Evolutionary conservation across 768 basidiomycete species (phyloP), one percentile per base, ranked within the genome.

Genomic region (Naganishia friedmannii): DNA sequence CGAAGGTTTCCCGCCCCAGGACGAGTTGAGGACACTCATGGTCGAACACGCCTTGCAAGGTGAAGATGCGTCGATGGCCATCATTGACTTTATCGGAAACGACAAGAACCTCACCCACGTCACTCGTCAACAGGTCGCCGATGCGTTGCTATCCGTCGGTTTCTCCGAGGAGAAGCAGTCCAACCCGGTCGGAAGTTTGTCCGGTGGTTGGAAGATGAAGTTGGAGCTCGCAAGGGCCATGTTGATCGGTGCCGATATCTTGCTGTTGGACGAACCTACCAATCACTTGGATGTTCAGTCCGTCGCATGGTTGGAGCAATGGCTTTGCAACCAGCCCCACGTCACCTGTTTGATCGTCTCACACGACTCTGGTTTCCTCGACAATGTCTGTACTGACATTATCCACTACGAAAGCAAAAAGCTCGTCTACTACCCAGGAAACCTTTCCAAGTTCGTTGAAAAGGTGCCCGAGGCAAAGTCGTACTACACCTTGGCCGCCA

Each of bases 121-220:
- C 55, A 82, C 87, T n/a, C 85, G 87, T 54, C 83, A 86, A 46
- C 88, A 89, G 82, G 90, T 97, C 76, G 85, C 87, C 68, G 86
- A 86, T 28, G 91, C 93, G 79, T 86, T 98, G 7, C 73, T 85
- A 13, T 92, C 90, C 76, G 93, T 97, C 65, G 95, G 95, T 63
- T 97, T 98, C 79, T 90, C 93, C 77, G 91, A 90, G 74, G 85
- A 84, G 56, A 86, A 91, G 70, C 94, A 97, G 83, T 83, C 86
- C 48, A 91, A 95, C 75, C 83, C 86, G 65, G 93, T 97, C 71
- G 92, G 90, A 57, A 89, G 91, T 51, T 84, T 97, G 71, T 96
- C 93, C 17, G 95, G 95, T 76, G 94, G 95, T 53, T 98, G 94
- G 94, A 98, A 98, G 84, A 97, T 98, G 94, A 96, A 96, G 82